These are phyloP conservation scores for Hymenochaete sp. DNA, from an alignment of 1,284 basidiomycete genomes.

Conservation along the genomic window DNA sequence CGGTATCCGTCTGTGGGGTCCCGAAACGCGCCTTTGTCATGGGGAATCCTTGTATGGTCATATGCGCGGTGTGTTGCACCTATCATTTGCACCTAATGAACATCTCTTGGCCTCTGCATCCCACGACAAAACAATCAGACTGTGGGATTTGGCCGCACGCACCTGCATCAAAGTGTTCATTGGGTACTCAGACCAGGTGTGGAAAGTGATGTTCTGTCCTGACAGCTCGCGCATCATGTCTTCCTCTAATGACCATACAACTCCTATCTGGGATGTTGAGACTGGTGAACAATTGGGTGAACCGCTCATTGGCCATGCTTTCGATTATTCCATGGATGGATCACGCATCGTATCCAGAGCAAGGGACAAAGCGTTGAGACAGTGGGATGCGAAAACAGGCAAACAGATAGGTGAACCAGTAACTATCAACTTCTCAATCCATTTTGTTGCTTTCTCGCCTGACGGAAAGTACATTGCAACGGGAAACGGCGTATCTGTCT, in stretches of 20 bases:
- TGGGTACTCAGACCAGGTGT: slow-evolving; percentile 2
- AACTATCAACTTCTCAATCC: no score
- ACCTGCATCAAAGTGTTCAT: no score
- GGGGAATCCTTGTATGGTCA: no score
- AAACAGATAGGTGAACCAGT: slow-evolving; percentile 11
- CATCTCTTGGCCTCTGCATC: slow-evolving; percentile 7
- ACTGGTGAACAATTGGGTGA: background rate
- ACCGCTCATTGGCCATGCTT: slow-evolving; percentile 14
- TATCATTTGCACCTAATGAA: slow-evolving; percentile 9
- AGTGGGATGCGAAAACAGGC: slow-evolving; percentile 19
- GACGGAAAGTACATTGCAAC: slow-evolving; percentile 11
- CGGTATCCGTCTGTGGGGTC: no score
- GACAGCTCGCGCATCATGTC: slow-evolving; percentile 6
- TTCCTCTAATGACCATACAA: slow-evolving; percentile 1
- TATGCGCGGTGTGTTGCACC: no score
- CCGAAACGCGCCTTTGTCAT: no score
- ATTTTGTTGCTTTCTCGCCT: slow-evolving; percentile 13
- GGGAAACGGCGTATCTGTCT: slow-evolving; percentile 2
- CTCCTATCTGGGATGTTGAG: slow-evolving; percentile 14
- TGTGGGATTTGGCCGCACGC: slow-evolving; percentile 10
- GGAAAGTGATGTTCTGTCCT: slow-evolving; percentile 1
- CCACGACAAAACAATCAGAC: background rate
- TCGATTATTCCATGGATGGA: slow-evolving; percentile 19
- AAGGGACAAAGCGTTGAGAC: slow-evolving; percentile 9
- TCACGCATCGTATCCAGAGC: slow-evolving; percentile 18